These are phyloP conservation scores for Cyberlindnera petersonii DNA, from an alignment of 805 yeast genomes.

Conservation along the genomic window DNA sequence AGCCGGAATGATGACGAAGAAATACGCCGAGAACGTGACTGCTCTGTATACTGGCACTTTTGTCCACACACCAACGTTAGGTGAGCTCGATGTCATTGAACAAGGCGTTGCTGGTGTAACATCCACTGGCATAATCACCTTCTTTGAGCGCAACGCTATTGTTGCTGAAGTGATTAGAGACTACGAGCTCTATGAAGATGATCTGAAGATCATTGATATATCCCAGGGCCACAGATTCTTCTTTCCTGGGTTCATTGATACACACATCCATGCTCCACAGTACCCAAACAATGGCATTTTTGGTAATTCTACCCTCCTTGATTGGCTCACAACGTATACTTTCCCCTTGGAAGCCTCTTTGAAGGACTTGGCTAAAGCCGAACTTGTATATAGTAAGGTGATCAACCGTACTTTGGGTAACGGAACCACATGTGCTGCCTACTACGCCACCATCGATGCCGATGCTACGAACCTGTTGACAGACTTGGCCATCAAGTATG, in stretches of 20 bases:
- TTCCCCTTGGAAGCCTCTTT: constrained; percentile 82
- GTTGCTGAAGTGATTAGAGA: constrained; percentile 9
- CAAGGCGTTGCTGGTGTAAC: constrained; percentile 61
- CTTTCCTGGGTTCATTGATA: constrained; percentile 80
- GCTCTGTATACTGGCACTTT: constrained; percentile 64
- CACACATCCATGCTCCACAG: constrained; percentile 84
- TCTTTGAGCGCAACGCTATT: constrained; percentile 22
- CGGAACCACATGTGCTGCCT: constrained; percentile 92
- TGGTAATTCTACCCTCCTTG: constrained; percentile 77
- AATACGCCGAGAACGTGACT: constrained; percentile 1
- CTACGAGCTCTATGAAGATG: constrained; percentile 24
- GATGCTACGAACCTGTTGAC: constrained; percentile 75
- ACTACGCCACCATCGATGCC: constrained; percentile 84
- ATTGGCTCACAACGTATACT: constrained; percentile 86
- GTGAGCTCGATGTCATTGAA: constrained; percentile 50
- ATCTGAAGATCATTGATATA: constrained; percentile 31
- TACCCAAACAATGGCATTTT: constrained; percentile 81
- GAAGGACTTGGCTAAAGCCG: constrained; percentile 49
- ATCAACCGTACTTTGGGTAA: constrained; percentile 63
- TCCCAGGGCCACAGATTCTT: constrained; percentile 48
- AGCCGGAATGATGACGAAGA: constrained; percentile 7
- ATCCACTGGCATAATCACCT: constrained; percentile 32
- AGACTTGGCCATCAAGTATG: constrained; percentile 55
- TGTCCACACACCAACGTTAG: constrained; percentile 64
- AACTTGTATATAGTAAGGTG: constrained; percentile 58